These are phyloP conservation scores for Arthrinium puccinioides DNA, from an alignment of 2,329 filamentous ascomycete genomes.

Conservation along the genomic window DNA sequence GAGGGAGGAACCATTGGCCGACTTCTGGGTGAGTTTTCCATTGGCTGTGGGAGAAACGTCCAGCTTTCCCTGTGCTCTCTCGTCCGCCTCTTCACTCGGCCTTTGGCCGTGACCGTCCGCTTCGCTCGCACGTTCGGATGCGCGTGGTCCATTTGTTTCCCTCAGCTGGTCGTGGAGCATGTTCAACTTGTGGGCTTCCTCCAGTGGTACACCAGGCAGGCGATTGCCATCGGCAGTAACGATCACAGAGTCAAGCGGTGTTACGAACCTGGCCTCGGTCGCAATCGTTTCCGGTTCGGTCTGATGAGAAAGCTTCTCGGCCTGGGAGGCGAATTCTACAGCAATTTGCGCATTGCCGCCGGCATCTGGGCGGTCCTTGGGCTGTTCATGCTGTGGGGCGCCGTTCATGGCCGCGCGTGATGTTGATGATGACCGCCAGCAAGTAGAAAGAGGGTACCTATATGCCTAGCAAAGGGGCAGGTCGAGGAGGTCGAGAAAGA, in stretches of 20 bases:
- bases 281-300: slow-evolving; percentile 29
- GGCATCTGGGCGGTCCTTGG: too few species aligned
- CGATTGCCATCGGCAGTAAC: slow-evolving; percentile 59
- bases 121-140: slow-evolving; percentile 20
- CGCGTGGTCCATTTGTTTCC: slow-evolving; percentile 15
- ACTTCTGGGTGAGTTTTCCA: slow-evolving; percentile 30
- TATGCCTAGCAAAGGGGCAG: too few species aligned
- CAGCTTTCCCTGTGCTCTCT: slow-evolving; percentile 7
- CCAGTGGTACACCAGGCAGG: slow-evolving; percentile 60
- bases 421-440: too few species aligned
- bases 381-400: too few species aligned
- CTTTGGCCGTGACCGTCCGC: slow-evolving; percentile 1
- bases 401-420: too few species aligned
- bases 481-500: too few species aligned
- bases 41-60: too few species aligned
- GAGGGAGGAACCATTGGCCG: slow-evolving; percentile 39
- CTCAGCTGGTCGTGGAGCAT: slow-evolving; percentile 44
- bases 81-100: slow-evolving; percentile 6
- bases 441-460: too few species aligned
- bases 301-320: slow-evolving; percentile 43
- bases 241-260: slow-evolving; percentile 65
- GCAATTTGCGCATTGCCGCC: slow-evolving; percentile 33
- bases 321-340: slow-evolving; percentile 53
- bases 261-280: slow-evolving; percentile 57
- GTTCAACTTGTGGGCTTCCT: slow-evolving; percentile 67